phyloP scores from a whole-genome alignment of 441 rosid genomes.

The Geranium incanum region DNA sequence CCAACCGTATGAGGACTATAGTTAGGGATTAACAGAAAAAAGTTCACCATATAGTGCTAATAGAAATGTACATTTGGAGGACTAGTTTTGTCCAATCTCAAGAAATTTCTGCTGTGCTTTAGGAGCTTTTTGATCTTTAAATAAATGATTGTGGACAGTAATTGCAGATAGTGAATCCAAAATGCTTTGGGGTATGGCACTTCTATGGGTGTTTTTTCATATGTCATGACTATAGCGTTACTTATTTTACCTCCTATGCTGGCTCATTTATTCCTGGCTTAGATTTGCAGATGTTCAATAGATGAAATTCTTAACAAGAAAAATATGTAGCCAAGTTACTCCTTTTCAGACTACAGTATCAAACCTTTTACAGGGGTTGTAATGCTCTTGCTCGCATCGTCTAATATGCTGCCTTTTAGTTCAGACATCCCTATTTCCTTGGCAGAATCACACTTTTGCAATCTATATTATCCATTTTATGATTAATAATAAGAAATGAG shows the following conservation, averaged over 20 bases:
- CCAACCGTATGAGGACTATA: background rate
- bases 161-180: background rate
- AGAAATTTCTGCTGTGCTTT: background rate
- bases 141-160: background rate
- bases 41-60: background rate
- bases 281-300: background rate
- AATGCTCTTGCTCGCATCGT: background rate
- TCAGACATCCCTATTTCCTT: background rate
- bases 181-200: background rate
- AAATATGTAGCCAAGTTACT: background rate
- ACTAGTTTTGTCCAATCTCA: background rate
- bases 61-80: background rate
- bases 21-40: background rate
- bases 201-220: background rate
- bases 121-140: background rate
- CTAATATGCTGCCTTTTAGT: background rate
- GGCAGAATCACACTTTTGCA: background rate
- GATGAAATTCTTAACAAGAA: background rate
- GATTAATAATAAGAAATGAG: background rate
- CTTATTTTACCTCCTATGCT: background rate
- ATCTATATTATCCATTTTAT: background rate
- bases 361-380: background rate
- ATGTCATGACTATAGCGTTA: background rate
- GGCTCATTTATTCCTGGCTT: background rate
- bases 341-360: background rate